Percentiles rank a stretch among this genome's conserved stretches.
These are phyloP conservation scores for Viola odorata DNA, from an alignment of 345 rosid genomes.

Conservation along the genomic window DNA sequence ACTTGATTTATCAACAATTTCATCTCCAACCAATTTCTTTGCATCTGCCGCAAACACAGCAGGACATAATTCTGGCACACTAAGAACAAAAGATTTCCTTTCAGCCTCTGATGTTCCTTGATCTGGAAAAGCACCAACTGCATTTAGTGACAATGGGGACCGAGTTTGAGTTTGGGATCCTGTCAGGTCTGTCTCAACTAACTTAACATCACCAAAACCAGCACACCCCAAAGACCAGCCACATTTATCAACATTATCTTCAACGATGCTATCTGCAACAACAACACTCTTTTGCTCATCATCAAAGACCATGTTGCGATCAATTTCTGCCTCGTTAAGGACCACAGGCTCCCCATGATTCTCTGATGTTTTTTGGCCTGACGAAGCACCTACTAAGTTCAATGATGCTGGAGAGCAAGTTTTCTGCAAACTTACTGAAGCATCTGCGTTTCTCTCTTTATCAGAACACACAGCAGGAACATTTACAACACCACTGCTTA, in stretches of 20 bases:
- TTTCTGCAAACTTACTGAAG: slow-evolving; percentile 6
- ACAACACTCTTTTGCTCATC: slow-evolving; percentile 2
- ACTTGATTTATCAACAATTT: too few species aligned
- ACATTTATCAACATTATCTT: slow-evolving; percentile 1
- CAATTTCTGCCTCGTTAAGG: not conserved
- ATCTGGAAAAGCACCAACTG: too few species aligned
- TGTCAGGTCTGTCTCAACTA: too few species aligned
- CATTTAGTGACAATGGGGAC: too few species aligned
- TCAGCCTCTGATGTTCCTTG: too few species aligned
- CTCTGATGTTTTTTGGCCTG: slow-evolving; percentile 6
- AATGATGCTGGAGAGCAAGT: slow-evolving; percentile 1
- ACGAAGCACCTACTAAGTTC: not conserved
- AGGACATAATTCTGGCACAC: too few species aligned
- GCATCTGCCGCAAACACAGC: too few species aligned
- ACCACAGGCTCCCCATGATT: not conserved
- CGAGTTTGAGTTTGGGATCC: too few species aligned
- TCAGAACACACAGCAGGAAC: slow-evolving; percentile 8
- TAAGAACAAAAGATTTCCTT: too few species aligned
- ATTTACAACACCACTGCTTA: not conserved
- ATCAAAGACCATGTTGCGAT: not conserved
- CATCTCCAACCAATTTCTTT: too few species aligned
- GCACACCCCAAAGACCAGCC: not conserved
- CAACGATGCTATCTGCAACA: not conserved
- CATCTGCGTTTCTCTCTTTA: not conserved
- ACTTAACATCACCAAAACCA: slow-evolving; percentile 8